Conservation (phyloP, 2,329 filamentous ascomycete genomes). For the Cucurbitaria berberidis region DNA sequence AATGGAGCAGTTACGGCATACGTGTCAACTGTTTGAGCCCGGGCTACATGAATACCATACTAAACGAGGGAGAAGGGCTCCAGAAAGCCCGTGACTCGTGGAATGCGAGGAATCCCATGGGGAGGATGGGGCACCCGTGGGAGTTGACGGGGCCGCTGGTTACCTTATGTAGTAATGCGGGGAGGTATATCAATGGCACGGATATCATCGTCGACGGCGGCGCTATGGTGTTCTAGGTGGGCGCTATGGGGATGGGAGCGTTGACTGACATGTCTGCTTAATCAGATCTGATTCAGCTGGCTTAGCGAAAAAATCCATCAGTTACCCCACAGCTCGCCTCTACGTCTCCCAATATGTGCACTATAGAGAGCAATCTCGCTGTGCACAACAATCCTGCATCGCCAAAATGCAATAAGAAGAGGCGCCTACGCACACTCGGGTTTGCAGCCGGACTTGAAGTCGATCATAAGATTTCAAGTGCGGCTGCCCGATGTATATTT, state of each 20-base stretch:
- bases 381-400: background rate
- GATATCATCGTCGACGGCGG: slow-evolving; percentile 70
- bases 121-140: slow-evolving; percentile 68
- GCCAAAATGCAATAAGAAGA: background rate
- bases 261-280: background rate
- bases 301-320: background rate
- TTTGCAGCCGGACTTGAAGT: slow-evolving; percentile 23
- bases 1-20: slow-evolving; percentile 75
- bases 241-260: background rate
- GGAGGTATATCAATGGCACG: slow-evolving; percentile 71
- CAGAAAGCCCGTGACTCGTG: slow-evolving; percentile 61
- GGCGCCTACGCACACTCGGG: background rate
- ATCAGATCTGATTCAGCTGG: background rate
- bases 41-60: slow-evolving; percentile 78
- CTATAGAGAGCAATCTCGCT: background rate
- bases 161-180: slow-evolving; percentile 65
- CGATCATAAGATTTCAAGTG: slow-evolving; percentile 2
- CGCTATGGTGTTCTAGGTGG: slow-evolving; percentile 40
- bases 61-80: slow-evolving; percentile 70
- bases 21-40: slow-evolving; percentile 73
- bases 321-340: background rate
- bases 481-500: slow-evolving; percentile 10
- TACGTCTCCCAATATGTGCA: background rate
- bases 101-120: slow-evolving; percentile 66
- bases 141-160: slow-evolving; percentile 69